Conservation (phyloP, 352 stramenopile species). For the Elongisporangium prolatum region DNA sequence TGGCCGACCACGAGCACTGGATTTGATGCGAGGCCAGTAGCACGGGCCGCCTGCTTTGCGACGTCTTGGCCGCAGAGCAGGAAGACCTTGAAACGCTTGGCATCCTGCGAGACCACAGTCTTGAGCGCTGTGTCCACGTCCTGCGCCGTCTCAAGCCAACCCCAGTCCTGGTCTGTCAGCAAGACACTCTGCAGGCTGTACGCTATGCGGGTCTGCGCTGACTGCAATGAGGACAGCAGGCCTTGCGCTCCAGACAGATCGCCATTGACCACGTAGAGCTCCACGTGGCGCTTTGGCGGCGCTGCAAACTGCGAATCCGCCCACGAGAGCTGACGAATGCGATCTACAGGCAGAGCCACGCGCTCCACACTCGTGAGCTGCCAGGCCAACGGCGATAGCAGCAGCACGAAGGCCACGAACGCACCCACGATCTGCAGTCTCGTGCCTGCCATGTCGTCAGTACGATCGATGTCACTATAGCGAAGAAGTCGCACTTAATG, state of each 20-base stretch:
- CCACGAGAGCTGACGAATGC: slow-evolving; percentile 54
- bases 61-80: slow-evolving; percentile 33
- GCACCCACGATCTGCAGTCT: slow-evolving; percentile 68
- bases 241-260: neutral
- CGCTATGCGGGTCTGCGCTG: neutral
- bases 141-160: slow-evolving; percentile 5
- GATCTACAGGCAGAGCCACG: slow-evolving; percentile 37
- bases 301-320: slow-evolving; percentile 19
- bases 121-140: slow-evolving; percentile 17
- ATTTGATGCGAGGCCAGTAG: neutral
- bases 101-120: slow-evolving; percentile 5
- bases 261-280: slow-evolving; percentile 15
- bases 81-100: slow-evolving; percentile 32
- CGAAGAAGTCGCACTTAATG: neutral
- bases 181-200: neutral
- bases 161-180: neutral
- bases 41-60: neutral
- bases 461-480: neutral
- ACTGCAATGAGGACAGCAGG: neutral
- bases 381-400: slow-evolving; percentile 56
- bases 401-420: slow-evolving; percentile 69
- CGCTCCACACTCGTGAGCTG: slow-evolving; percentile 68
- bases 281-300: slow-evolving; percentile 12
- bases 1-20: slow-evolving; percentile 44
- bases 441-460: slow-evolving; percentile 51